These are phyloP conservation scores for Diplodia seriata DNA, from an alignment of 2,329 filamentous ascomycete species.

Conservation along the genomic window DNA sequence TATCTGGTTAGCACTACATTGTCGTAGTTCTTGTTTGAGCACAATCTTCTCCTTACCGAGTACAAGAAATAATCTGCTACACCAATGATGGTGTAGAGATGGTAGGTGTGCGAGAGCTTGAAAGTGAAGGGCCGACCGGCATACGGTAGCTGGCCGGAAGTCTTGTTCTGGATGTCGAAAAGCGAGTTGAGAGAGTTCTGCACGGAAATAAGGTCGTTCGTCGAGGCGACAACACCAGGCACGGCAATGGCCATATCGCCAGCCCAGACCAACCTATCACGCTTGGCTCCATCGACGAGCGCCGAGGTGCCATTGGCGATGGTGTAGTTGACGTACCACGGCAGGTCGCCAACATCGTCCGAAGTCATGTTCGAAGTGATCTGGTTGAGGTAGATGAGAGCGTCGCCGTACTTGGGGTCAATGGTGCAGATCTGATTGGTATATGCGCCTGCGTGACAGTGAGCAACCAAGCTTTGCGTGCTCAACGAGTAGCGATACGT, in stretches of 20 bases:
- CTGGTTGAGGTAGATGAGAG: conserved; percentile 43
- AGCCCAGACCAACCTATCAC: conserved; percentile 54
- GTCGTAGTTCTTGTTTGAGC: not conserved
- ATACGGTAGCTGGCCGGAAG: conserved; percentile 53
- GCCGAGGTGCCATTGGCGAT: conserved; percentile 48
- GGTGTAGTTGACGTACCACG: conserved; percentile 46
- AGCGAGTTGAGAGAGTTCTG: conserved; percentile 48
- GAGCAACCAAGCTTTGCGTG: not conserved
- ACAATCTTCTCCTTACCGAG: conserved; percentile 39
- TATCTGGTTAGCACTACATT: conserved; percentile 26
- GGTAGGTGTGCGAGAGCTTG: conserved; percentile 61
- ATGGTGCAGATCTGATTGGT: conserved; percentile 51
- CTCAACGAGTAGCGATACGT: not conserved
- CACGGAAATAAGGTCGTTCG: conserved; percentile 56
- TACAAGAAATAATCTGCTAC: conserved; percentile 55
- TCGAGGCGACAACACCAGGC: conserved; percentile 44
- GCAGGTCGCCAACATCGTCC: conserved; percentile 52
- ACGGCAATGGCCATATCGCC: conserved; percentile 61
- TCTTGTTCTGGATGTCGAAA: conserved; percentile 29
- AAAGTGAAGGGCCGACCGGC: conserved; percentile 55
- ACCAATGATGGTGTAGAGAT: conserved; percentile 58
- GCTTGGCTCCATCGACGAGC: conserved; percentile 52
- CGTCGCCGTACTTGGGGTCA: conserved; percentile 46
- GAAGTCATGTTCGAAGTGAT: conserved; percentile 17
- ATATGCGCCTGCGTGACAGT: conserved; percentile 41